Base-by-base conservation (phyloP, 2,329 filamentous ascomycete species). In the Penicillium polonicum region DNA sequence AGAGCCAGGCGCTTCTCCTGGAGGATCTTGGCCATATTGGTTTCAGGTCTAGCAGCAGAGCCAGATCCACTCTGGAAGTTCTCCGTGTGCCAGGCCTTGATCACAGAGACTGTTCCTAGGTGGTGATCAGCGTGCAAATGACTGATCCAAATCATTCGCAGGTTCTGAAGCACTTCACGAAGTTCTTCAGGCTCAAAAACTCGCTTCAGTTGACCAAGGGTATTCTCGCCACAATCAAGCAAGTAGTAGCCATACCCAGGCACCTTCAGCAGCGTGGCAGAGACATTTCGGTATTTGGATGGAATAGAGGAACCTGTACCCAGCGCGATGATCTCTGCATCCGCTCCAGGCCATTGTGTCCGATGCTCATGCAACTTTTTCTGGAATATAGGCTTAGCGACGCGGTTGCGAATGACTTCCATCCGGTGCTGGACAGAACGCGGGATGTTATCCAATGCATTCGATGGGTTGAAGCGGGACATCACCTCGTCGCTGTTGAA, bases 81-180 rank as follows among this genome's bases (percentile, higher is more conserved):
- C 43, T 86, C 82, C 54, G 79, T 68, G 63, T 90, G 86, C 90
- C 92, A 96, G 6, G 89, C 90, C 68, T 85, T 87, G 68, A 97
- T 85, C n/a, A 97, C 79, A 6, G 87, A 84, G n/a, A 85, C 82
- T 1, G 87, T 90, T 29, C 94, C 94, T 21, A 99, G 83, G 70
- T 97, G 94, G 75, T 99, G 94, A 76, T 99, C 94, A 5, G 94
- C 94, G 74, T 99, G 94, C 61, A 96, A 80, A 76, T 99, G 94
- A 73, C 91, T 96, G 75, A 99, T 94, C 86, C 91, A 96, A 61
- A 99, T 88, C 65, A 86, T 85, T 53, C 87, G 88, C 43, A 99
- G 80, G 61, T 95, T 87, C 58, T 80, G 82, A n/a, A 99, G 79
- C 13, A 96, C 81, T n/a, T 87, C 80, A 29, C 79, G 79, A 4